Conservation (phyloP, 2,329 filamentous ascomycete genomes). For the Hymenoscyphus scutula region DNA sequence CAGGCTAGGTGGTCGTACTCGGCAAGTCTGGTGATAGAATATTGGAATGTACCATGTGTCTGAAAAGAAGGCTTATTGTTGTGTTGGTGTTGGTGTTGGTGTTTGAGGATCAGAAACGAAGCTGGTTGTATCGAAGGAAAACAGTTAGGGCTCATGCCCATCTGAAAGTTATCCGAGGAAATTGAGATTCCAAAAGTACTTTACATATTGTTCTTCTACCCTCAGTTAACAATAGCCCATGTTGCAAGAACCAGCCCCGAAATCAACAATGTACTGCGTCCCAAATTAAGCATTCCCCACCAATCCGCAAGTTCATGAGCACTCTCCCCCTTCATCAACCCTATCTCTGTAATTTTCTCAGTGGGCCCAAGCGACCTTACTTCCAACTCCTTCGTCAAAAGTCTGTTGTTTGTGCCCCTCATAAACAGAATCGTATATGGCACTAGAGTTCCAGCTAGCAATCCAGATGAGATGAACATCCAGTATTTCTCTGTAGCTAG, state of each 20-base stretch:
- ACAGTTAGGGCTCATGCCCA: no score
- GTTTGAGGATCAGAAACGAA: no score
- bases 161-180: no score
- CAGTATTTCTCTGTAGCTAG: neutral
- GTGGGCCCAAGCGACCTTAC: constrained; percentile 39
- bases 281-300: constrained; percentile 55
- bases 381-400: constrained; percentile 44
- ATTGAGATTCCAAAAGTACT: no score
- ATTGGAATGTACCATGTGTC: no score
- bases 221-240: neutral
- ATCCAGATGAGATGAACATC: constrained; percentile 35
- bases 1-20: neutral
- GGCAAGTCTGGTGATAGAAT: no score
- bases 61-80: no score
- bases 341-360: constrained; percentile 40
- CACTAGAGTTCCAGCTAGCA: constrained; percentile 45
- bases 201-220: neutral
- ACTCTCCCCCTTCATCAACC: constrained; percentile 40
- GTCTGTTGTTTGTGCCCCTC: constrained; percentile 46
- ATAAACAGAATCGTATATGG: constrained; percentile 53
- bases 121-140: no score
- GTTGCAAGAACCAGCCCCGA: constrained; percentile 26
- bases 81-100: no score
- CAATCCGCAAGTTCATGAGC: constrained; percentile 52
- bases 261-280: constrained; percentile 37